Evolutionary conservation across 202 grass and related monocot genomes (phyloP), one percentile per base, ranked within the genome.

Genomic region (Dendrocalamus latiflorus): DNA sequence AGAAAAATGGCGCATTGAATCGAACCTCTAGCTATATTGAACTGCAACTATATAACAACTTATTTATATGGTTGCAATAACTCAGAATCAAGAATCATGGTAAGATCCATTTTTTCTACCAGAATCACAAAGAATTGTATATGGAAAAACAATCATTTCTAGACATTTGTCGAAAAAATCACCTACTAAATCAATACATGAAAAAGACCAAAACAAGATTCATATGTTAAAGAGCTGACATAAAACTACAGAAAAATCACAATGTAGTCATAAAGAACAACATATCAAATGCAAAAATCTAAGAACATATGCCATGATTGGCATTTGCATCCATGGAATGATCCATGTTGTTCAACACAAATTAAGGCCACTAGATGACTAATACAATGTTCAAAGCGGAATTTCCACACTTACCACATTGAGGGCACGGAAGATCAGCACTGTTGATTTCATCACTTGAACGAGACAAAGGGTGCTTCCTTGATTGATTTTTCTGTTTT

Each of bases 261-360:
- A 57, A 76, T 4, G 16, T 34, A 84, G 53, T 49, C 51, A 48
- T 60, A 14, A 84, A 38, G 7, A 25, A 45, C 28, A 61, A 30
- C 38, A 56, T 17, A 56, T 57, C 13, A 30, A 18, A 76, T 36
- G 57, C 26, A 74, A 38, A 38, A 18, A 72, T 36, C n/a, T 7
- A 78, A 60, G n/a, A 45, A 65, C 24, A 10, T 60, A 77, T 26
- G 8, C 33, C 8, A 76, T 36, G 49, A 58, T 47, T 36, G 11
- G 16, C 33, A 38, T 18, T 51, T 12, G 14, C 43, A 53, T 34
- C 13, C 41, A 77, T 76, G 37, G 64, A 58, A 49, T 87, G 15
- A 43, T 56, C 50, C 36, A 80, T 53, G 34, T 69, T 69, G 34
- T 53, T 77, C 25, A 81, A 62, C 17, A 80, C 0, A 10, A 88